These are phyloP conservation scores for Agrostemma githago DNA, from an alignment of 148 eudicot genomes.

Conservation along the genomic window DNA sequence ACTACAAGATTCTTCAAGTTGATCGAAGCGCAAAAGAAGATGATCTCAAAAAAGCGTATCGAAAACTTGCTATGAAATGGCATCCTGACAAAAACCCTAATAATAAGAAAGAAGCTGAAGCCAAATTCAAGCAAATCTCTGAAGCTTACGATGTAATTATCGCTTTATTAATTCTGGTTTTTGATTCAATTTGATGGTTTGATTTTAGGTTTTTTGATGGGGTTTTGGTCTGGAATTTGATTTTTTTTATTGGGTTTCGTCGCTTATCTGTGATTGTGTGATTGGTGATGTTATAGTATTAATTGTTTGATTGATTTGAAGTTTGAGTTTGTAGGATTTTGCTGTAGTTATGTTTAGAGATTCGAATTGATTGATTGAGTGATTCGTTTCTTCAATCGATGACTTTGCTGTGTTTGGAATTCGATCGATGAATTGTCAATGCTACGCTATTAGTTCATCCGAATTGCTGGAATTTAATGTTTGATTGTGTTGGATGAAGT, in stretches of 20 bases:
- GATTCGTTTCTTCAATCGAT: too few relatives aligned
- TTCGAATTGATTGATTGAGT: not conserved
- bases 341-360: not conserved
- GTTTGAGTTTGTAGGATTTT: not conserved
- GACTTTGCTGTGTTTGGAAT: too few relatives aligned
- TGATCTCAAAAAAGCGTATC: constrained; percentile 60
- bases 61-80: constrained; percentile 74
- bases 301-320: not conserved
- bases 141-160: constrained; percentile 63
- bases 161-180: too few relatives aligned
- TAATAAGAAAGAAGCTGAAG: constrained; percentile 66
- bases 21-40: constrained; percentile 55
- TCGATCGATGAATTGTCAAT: too few relatives aligned
- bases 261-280: not conserved
- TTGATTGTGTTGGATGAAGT: not conserved
- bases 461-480: not conserved
- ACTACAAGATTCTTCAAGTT: constrained; percentile 56
- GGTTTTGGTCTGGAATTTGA: too few relatives aligned
- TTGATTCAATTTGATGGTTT: not conserved
- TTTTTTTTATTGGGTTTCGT: not conserved
- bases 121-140: constrained; percentile 76
- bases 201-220: too few relatives aligned
- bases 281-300: too few relatives aligned
- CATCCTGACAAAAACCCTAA: constrained; percentile 76
- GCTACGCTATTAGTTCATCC: too few relatives aligned